phyloP scores from a whole-genome alignment of 2,329 filamentous ascomycete species.

The Geosmithia morbida region DNA sequence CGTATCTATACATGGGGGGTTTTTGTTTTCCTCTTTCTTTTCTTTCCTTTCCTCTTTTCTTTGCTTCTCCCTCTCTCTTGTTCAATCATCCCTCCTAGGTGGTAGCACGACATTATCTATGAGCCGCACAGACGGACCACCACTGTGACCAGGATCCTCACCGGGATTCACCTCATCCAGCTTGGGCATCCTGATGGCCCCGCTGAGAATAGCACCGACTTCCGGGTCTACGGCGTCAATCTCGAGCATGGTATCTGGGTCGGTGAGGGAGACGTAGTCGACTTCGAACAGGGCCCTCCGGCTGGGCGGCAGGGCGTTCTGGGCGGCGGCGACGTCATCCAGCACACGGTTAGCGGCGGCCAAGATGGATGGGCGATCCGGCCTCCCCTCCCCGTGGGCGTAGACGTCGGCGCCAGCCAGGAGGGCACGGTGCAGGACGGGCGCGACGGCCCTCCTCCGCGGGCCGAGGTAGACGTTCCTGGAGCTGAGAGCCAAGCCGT shows the following conservation, averaged over 20 bases:
- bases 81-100: slow-evolving; percentile 12
- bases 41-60: neutral
- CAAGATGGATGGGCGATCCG: slow-evolving; percentile 52
- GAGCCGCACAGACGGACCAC: slow-evolving; percentile 64
- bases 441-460: slow-evolving; percentile 55
- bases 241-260: slow-evolving; percentile 73
- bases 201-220: slow-evolving; percentile 73
- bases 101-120: slow-evolving; percentile 84
- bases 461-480: slow-evolving; percentile 84
- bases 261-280: slow-evolving; percentile 85
- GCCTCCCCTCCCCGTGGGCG: slow-evolving; percentile 23
- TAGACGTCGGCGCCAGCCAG: slow-evolving; percentile 57
- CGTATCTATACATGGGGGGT: too few relatives aligned
- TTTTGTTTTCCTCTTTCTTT: too few relatives aligned
- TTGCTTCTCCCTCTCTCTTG: slow-evolving; percentile 3
- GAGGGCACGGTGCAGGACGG: slow-evolving; percentile 58
- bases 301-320: slow-evolving; percentile 42
- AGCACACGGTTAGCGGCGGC: slow-evolving; percentile 52
- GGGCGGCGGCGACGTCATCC: slow-evolving; percentile 38
- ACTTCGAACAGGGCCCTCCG: slow-evolving; percentile 63
- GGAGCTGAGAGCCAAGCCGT: slow-evolving; percentile 83
- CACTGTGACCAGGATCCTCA: slow-evolving; percentile 62
- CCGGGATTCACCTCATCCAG: slow-evolving; percentile 54
- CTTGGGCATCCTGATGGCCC: slow-evolving; percentile 79
- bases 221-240: slow-evolving; percentile 52